A percentile compares a stretch with the other conserved stretches of the same genome.
These are phyloP conservation scores for Bipolaris cookei DNA, from an alignment of 2,329 filamentous ascomycete genomes.

Conservation along the genomic window DNA sequence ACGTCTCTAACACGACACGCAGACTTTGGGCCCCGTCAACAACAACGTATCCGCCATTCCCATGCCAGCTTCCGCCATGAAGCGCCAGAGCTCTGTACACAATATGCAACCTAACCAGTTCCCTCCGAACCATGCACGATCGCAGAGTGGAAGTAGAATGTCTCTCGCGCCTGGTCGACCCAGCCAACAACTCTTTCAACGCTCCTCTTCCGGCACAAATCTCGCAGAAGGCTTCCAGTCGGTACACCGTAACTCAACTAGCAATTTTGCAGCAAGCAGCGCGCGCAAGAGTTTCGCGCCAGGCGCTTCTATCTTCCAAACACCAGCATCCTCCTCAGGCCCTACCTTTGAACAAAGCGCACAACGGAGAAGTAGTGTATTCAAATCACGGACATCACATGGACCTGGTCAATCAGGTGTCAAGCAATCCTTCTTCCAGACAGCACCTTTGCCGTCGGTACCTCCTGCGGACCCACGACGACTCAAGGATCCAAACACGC, in stretches of 20 bases:
- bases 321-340: conserved; percentile 52
- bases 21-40: conserved; percentile 87
- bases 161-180: conserved; percentile 82
- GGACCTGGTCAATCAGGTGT: conserved; percentile 67
- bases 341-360: conserved; percentile 63
- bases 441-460: conserved; percentile 79
- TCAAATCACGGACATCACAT: conserved; percentile 64
- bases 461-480: conserved; percentile 87
- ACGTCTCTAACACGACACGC: conserved; percentile 31
- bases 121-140: conserved; percentile 73
- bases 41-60: conserved; percentile 80
- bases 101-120: conserved; percentile 62
- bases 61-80: conserved; percentile 90
- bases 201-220: conserved; percentile 82
- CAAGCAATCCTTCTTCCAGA: conserved; percentile 94
- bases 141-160: conserved; percentile 81
- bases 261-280: conserved; percentile 64
- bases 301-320: conserved; percentile 55
- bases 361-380: conserved; percentile 76
- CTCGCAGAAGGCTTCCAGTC: conserved; percentile 83
- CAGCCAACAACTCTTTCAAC: conserved; percentile 84
- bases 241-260: conserved; percentile 82
- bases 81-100: conserved; percentile 82
- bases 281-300: conserved; percentile 76
- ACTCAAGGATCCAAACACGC: conserved; percentile 79